These are phyloP conservation scores for Tieghemostelium lacteum DNA, from an alignment of 78 protist genomes.

Conservation along the genomic window DNA sequence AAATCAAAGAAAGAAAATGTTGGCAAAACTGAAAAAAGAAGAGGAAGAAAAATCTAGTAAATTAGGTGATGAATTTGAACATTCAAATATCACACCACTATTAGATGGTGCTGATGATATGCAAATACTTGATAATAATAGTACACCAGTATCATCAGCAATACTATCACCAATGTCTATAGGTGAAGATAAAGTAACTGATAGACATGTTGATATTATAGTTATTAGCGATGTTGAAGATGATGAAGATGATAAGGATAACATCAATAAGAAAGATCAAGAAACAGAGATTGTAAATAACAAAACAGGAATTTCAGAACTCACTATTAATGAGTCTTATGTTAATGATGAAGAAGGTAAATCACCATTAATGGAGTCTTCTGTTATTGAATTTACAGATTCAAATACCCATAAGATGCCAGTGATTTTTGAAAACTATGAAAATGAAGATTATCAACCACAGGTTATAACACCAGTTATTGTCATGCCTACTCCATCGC, in stretches of 20 bases:
- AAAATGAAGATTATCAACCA: neutral
- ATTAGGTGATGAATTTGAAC: neutral
- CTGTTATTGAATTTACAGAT: neutral
- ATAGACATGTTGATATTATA: neutral
- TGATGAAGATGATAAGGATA: neutral
- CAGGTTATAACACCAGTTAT: neutral
- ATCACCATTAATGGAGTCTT: neutral
- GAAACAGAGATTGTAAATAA: too few relatives aligned
- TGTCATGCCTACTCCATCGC: neutral
- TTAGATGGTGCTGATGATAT: conserved; percentile 5
- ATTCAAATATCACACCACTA: neutral
- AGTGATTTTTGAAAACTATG: conserved; percentile 42
- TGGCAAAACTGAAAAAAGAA: conserved; percentile 15
- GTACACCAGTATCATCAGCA: too few relatives aligned
- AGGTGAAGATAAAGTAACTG: neutral
- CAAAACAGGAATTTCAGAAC: too few relatives aligned
- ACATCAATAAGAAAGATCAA: too few relatives aligned
- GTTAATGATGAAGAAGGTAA: neutral
- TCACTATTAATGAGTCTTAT: neutral
- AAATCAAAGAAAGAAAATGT: conserved; percentile 1
- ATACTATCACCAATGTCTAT: too few relatives aligned
- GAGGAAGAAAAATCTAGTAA: neutral
- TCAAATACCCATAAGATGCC: neutral
- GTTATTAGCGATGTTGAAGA: neutral
- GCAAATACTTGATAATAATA: too few relatives aligned